These are phyloP conservation scores for Schoenoplectus tabernaemontani DNA, from an alignment of 202 grass and related monocot species.

Conservation along the genomic window DNA sequence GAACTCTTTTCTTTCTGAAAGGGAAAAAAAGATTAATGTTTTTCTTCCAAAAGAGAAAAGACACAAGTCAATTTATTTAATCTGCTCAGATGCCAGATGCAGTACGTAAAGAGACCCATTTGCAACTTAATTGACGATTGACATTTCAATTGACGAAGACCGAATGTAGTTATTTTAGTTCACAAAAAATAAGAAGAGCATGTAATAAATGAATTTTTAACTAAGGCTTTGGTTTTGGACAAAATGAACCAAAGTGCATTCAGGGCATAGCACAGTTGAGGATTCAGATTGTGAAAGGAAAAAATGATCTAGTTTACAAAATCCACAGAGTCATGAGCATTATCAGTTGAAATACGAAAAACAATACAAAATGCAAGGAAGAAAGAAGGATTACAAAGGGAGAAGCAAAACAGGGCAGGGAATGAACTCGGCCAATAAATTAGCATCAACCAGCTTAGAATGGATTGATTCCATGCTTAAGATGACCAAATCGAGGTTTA, in stretches of 20 bases:
- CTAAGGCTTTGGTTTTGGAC: neutral
- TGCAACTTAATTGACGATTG: neutral
- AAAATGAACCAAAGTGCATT: neutral
- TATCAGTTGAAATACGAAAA: neutral
- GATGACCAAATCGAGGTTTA: constrained; percentile 81
- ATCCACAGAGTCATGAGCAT: neutral
- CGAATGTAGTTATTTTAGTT: neutral
- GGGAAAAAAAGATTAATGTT: no score
- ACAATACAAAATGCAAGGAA: neutral
- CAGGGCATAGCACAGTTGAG: neutral
- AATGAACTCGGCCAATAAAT: constrained; percentile 84
- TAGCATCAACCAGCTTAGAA: constrained; percentile 83
- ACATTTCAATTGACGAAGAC: neutral
- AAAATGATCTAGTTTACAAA: neutral
- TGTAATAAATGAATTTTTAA: no score
- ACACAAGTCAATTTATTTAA: neutral
- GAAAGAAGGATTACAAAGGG: constrained; percentile 33
- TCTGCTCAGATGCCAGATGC: no score
- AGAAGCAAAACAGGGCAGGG: constrained; percentile 82
- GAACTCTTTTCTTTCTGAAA: neutral
- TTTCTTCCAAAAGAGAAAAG: neutral
- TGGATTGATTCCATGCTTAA: constrained; percentile 95
- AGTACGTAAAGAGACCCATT: neutral
- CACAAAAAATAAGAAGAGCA: no score
- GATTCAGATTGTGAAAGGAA: neutral